Conservation (phyloP, 2,329 filamentous ascomycete genomes). For the Hypomyces rosellus region DNA sequence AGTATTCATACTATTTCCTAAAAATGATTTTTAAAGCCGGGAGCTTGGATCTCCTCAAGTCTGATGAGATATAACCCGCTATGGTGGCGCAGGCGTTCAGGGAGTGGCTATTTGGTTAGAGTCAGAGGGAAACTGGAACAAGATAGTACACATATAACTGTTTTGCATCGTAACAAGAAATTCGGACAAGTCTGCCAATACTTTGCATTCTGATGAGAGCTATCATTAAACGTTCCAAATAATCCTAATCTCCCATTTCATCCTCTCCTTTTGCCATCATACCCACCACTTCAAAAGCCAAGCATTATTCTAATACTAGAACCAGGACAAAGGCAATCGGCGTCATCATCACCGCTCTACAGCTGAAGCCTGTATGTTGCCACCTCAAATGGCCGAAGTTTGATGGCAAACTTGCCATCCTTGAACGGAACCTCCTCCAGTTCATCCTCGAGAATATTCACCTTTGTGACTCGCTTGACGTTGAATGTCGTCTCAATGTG, state of each 20-base stretch:
- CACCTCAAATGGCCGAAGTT: slow-evolving; percentile 76
- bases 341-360: slow-evolving; percentile 26
- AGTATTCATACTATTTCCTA: background rate
- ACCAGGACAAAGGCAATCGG: slow-evolving; percentile 19
- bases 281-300: background rate
- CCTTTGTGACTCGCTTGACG: slow-evolving; percentile 73
- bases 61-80: background rate
- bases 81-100: slow-evolving; percentile 6
- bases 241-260: background rate
- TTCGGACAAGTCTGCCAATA: background rate
- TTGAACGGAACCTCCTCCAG: slow-evolving; percentile 54
- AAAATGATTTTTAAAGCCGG: background rate
- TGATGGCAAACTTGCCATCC: slow-evolving; percentile 50
- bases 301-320: slow-evolving; percentile 16
- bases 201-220: background rate
- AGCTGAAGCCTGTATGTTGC: slow-evolving; percentile 65
- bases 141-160: background rate
- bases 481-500: slow-evolving; percentile 61
- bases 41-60: background rate
- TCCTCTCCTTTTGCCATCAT: background rate
- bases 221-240: background rate
- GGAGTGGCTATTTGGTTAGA: slow-evolving; percentile 1
- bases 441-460: slow-evolving; percentile 86
- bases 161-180: slow-evolving; percentile 1
- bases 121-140: background rate